A percentile compares a stretch with the other conserved stretches of the same genome.
phyloP scores from a whole-genome alignment of 192 early-diverging fungal species.

The Entophlyctis luteolus region DNA sequence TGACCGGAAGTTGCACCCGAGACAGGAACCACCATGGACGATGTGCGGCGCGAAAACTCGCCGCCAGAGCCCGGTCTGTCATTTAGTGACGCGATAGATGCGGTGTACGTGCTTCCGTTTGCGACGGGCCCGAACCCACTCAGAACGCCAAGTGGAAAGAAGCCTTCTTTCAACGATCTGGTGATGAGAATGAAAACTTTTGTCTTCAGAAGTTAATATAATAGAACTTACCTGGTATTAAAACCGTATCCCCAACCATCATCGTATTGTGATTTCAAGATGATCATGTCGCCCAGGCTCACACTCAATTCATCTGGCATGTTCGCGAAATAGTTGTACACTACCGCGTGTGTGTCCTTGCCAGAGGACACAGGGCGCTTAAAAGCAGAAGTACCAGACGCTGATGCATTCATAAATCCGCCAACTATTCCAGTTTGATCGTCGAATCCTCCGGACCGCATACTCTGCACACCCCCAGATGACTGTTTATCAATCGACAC shows the following conservation, averaged over 20 bases:
- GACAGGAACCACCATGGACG: background rate
- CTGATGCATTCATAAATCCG: slow-evolving; percentile 4
- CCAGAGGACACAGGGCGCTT: background rate
- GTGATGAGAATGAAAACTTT: too few species aligned
- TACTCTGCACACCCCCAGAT: background rate
- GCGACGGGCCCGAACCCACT: background rate
- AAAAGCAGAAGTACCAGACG: background rate
- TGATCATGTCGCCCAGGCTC: slow-evolving; percentile 35
- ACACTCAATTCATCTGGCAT: background rate
- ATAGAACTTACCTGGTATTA: too few species aligned
- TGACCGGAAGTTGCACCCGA: background rate
- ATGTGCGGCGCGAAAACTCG: background rate
- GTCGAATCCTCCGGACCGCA: background rate
- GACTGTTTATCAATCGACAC: background rate
- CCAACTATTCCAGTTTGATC: background rate
- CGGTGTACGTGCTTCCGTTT: background rate
- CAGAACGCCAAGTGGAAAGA: slow-evolving; percentile 4
- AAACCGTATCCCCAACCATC: slow-evolving; percentile 55
- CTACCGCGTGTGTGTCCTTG: background rate
- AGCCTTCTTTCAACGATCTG: slow-evolving; percentile 4
- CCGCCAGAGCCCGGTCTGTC: too few species aligned
- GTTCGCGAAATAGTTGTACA: background rate
- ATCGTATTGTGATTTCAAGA: slow-evolving; percentile 44
- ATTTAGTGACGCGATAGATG: background rate
- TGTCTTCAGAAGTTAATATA: too few species aligned